These are phyloP conservation scores for Multifurca ochricompacta DNA, from an alignment of 768 basidiomycete species.

Conservation along the genomic window DNA sequence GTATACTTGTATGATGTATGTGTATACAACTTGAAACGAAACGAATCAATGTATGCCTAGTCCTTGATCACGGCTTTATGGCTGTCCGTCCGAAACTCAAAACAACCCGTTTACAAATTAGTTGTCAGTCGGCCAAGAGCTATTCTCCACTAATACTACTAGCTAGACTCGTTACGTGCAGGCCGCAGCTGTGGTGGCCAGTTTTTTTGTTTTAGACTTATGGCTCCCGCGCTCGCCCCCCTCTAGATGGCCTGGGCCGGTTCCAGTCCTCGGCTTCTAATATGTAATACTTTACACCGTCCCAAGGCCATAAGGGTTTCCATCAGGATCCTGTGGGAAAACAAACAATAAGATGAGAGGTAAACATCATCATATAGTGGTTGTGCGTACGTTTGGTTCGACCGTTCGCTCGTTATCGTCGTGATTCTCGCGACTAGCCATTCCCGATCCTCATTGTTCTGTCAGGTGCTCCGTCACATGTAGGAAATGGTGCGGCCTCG, in stretches of 20 bases:
- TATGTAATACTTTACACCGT: slow-evolving; percentile 88
- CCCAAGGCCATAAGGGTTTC: slow-evolving; percentile 82
- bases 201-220: too few species aligned
- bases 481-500: slow-evolving; percentile 94
- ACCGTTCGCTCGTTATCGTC: slow-evolving; percentile 79
- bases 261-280: slow-evolving; percentile 91
- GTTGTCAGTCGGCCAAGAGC: too few species aligned
- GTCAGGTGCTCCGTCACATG: slow-evolving; percentile 75
- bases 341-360: slow-evolving; percentile 9
- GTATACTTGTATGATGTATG: too few species aligned
- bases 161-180: too few species aligned
- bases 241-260: slow-evolving; percentile 52
- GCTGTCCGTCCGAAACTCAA: too few species aligned
- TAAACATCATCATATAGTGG: neutral
- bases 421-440: slow-evolving; percentile 93
- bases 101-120: too few species aligned
- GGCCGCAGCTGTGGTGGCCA: too few species aligned
- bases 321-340: slow-evolving; percentile 54
- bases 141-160: too few species aligned
- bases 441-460: slow-evolving; percentile 86
- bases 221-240: too few species aligned
- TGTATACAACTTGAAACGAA: too few species aligned
- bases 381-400: slow-evolving; percentile 54
- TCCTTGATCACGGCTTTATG: too few species aligned
- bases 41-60: too few species aligned